Evolutionary conservation across 2,329 filamentous ascomycete species (phyloP).

Genomic region (Hypoxylon sp.): DNA sequence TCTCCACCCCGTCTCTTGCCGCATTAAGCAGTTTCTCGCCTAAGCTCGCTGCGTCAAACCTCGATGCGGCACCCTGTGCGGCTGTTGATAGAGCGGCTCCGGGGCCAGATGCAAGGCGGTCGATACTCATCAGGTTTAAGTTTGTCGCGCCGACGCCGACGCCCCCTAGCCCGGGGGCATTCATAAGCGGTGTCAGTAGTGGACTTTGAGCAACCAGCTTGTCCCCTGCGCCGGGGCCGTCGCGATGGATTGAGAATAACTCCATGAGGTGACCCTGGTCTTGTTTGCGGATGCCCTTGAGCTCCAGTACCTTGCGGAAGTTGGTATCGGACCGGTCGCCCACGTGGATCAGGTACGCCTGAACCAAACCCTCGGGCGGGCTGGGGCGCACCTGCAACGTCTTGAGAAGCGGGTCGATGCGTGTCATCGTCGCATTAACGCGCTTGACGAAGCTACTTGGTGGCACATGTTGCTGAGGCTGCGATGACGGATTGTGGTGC

Average conservation of each 20-base stretch:
- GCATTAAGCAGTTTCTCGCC: constrained; percentile 91
- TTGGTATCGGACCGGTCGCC: constrained; percentile 93
- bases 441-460: constrained; percentile 83
- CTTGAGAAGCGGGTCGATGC: constrained; percentile 93
- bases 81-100: constrained; percentile 55
- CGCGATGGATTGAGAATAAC: constrained; percentile 84
- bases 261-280: constrained; percentile 89
- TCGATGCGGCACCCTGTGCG: constrained; percentile 49
- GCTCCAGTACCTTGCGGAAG: constrained; percentile 94
- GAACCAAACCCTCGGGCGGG: constrained; percentile 92
- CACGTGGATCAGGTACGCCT: constrained; percentile 98
- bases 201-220: constrained; percentile 79
- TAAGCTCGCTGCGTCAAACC: constrained; percentile 86
- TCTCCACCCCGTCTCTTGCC: constrained; percentile 85
- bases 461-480: constrained; percentile 56
- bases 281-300: constrained; percentile 90
- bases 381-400: constrained; percentile 94
- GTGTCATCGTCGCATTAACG: constrained; percentile 85
- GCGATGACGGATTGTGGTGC: constrained; percentile 65
- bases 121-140: constrained; percentile 28
- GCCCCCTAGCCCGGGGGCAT: constrained; percentile 57
- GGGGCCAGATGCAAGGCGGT: constrained; percentile 26
- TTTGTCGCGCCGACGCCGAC: constrained; percentile 59
- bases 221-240: constrained; percentile 77
- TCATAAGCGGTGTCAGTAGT: constrained; percentile 77